A percentile compares a stretch with the other conserved stretches of the same genome.
Conservation (phyloP, 1,284 basidiomycete species). For the Trametes versicolor region DNA sequence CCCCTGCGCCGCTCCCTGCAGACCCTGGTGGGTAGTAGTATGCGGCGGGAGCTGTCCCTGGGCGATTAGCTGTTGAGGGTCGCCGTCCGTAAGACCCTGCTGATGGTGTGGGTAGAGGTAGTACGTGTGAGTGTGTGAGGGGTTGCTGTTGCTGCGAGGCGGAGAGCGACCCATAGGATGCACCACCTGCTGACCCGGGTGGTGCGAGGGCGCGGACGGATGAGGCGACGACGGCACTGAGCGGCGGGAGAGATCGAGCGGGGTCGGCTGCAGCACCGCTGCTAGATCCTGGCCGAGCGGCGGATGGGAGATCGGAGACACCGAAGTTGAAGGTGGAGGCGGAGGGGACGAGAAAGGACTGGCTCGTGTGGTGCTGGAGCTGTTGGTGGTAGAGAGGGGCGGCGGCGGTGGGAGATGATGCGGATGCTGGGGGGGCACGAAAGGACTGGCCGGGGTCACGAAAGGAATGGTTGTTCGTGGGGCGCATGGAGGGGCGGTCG, state of each 20-base stretch:
- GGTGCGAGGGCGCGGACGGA: slow-evolving; percentile 56
- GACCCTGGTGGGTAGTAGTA: slow-evolving; percentile 53
- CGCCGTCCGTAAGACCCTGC: slow-evolving; percentile 46
- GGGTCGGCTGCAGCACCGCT: slow-evolving; percentile 53
- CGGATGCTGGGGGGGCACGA: slow-evolving; percentile 56
- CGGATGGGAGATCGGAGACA: slow-evolving; percentile 52
- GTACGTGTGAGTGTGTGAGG: slow-evolving; percentile 55
- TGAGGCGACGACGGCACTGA: slow-evolving; percentile 77
- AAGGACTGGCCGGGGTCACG: slow-evolving; percentile 76
- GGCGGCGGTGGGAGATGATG: slow-evolving; percentile 51
- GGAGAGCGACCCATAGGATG: slow-evolving; percentile 42
- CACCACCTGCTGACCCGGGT: slow-evolving; percentile 20
- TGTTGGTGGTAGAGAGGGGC: slow-evolving; percentile 50
- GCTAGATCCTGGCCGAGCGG: slow-evolving; percentile 57
- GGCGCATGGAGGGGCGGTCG: slow-evolving; percentile 46
- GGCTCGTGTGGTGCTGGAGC: slow-evolving; percentile 57
- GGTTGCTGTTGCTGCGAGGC: slow-evolving; percentile 42
- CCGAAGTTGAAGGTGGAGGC: slow-evolving; percentile 59
- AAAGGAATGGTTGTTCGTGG: slow-evolving; percentile 67
- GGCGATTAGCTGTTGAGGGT: slow-evolving; percentile 60
- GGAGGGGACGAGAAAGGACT: slow-evolving; percentile 74
- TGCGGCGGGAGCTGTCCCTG: slow-evolving; percentile 71
- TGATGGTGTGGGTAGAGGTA: slow-evolving; percentile 54
- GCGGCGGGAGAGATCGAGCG: slow-evolving; percentile 71
- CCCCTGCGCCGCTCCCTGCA: slow-evolving; percentile 41